phyloP scores from a whole-genome alignment of 805 yeast genomes.

The Wickerhamiella parazyma region DNA sequence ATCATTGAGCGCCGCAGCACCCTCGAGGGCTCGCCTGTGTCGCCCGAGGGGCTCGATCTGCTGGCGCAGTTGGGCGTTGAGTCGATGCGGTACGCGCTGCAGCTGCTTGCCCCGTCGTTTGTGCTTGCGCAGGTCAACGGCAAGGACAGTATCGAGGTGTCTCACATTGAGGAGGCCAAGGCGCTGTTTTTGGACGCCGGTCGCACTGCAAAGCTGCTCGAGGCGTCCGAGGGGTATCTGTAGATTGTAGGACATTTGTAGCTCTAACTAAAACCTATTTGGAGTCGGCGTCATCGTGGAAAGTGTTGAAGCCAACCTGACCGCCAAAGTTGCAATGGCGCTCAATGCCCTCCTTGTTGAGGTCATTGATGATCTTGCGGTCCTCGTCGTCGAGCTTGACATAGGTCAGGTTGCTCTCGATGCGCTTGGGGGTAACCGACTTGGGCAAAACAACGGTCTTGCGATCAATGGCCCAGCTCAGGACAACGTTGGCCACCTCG shows the following conservation, averaged over 20 bases:
- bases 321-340: conserved; percentile 18
- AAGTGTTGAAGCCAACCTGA: conserved; percentile 13
- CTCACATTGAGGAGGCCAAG: conserved; percentile 76
- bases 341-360: conserved; percentile 13
- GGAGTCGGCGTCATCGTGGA: conserved; percentile 20
- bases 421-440: conserved; percentile 52
- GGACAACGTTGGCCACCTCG: conserved; percentile 22
- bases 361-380: conserved; percentile 23
- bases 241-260: too few species aligned
- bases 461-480: conserved; percentile 30
- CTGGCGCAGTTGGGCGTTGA: conserved; percentile 61
- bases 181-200: conserved; percentile 71
- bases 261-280: too few species aligned
- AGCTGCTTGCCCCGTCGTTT: conserved; percentile 81
- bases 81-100: conserved; percentile 83
- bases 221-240: conserved; percentile 16
- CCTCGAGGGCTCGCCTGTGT: conserved; percentile 57
- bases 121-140: conserved; percentile 63
- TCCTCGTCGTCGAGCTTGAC: conserved; percentile 33
- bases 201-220: conserved; percentile 62
- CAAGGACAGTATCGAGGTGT: conserved; percentile 49
- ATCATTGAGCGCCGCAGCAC: conserved; percentile 73
- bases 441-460: conserved; percentile 55
- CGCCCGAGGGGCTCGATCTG: conserved; percentile 55
- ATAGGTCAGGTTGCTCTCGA: conserved; percentile 31